Evolutionary conservation across 345 rosid species (phyloP), one percentile per base, ranked within the genome.

Genomic region (Pugionium cornutum): DNA sequence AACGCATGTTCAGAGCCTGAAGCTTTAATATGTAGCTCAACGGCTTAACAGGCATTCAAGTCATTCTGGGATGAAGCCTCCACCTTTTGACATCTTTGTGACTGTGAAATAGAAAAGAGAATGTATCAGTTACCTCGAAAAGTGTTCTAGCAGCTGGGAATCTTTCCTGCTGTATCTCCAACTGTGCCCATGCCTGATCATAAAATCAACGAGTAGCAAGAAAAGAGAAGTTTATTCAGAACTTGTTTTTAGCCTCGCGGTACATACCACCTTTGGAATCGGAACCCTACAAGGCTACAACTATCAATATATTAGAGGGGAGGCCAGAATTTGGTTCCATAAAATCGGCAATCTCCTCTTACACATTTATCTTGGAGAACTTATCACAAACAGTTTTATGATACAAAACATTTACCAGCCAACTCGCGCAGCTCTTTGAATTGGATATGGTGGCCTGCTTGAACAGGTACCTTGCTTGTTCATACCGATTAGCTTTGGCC

Each of bases 351-450:
- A 52, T 62, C 40, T 52, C 11, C 6, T 54, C 43, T 8, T 9
- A 34, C 37, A 61, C 30, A 27, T 2, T 35, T 30, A 56, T 47
- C 18, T 18, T 18, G 18, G 18, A 18, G 18, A 18, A 18, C 55
- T 11, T 30, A 46, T 54, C 18, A 37, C 5, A 54, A 46, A 29
- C 45, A 56, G 35, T 37, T 9, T 58, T 39, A 57, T 62, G 59
- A 36, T 58, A 30, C 36, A 34, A 42, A 76, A 66, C 66, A 86
- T 90, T 88, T 84, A 94, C 99, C 65, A 94, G 85, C 99, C 99
- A 94, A 83, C 99, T 88, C 39, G 99, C 96, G 53, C 97, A 90
- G 79, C 99, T 94, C 67, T 78, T 94, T 1, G 92, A 86, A 70
- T 94, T 94, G 62, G 76, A 84, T 46, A 85, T 88, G n/a, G 92